Evolutionary conservation across 305 asterid genomes (phyloP), one percentile per base, ranked within the genome.

Genomic region (Fraxinus greggii): DNA sequence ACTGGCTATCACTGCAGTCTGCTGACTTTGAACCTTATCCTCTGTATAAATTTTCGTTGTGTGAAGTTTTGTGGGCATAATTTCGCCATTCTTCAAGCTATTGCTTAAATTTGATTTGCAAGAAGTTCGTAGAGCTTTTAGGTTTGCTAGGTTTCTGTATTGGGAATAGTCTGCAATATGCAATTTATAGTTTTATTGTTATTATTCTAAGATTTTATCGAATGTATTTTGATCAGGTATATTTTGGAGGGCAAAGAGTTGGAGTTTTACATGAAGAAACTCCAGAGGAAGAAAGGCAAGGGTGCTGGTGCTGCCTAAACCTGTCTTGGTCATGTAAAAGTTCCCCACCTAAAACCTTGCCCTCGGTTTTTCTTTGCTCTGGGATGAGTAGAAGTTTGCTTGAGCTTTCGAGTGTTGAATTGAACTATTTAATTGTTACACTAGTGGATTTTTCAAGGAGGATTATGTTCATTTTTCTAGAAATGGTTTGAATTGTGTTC

Each of bases 221-320:
- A 67, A 67, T 67, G 19, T 67, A 29, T 28, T 15, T 70, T 29
- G 40, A 29, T 70, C 87, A 84, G 87, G 26, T 85, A 85, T 69
- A 85, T 85, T 36, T 67, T 85, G 80, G 87, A 85, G 80, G 85
- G 87, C 3, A 78, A 81, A 76, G 85, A 85, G 35, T 80, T 85
- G 59, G 85, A 85, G 38, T 85, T 85, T 26, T 85, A 85, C 72
- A 63, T 75, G 83, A 85, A 81, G 83, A 85, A 81, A 61, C 65
- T 85, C 10, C 87, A 81, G 78, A 85, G 81, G 80, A 85, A 85
- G 85, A 85, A 85, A 61, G 85, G 85, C 54, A 85, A 78, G 83
- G 75, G 87, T 81, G 79, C 85, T 42, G 85, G 78, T 79, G 81
- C 84, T 29, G 84, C 79, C 28, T 83, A 83, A 13, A 31, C 42